Base-by-base conservation (phyloP, 2,329 filamentous ascomycete genomes). In the Penicillium brasilianum region DNA sequence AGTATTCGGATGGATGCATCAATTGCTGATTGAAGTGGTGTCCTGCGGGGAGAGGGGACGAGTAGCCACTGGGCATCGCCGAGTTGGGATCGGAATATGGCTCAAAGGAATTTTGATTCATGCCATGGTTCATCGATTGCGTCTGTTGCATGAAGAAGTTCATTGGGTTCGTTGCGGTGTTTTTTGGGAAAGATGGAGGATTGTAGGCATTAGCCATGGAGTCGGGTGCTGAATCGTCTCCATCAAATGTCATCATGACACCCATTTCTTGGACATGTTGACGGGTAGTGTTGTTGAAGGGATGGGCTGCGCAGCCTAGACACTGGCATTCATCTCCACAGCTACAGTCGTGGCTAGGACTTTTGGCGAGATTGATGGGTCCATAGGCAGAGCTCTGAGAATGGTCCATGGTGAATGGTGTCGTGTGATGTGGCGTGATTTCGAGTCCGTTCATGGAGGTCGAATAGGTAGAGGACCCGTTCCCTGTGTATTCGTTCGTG, bases 311-410 rank as follows among this genome's bases (percentile, higher is more conserved):
- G 67, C 80, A 82, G 16, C 78, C 80, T 32, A 82, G 64, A 63
- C 80, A 82, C 62, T 81, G 75, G 58, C 80, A 82, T 7, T 72
- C 72, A 52, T 81, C 76, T 22, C 80, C 80, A 62, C 80, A 82
- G 44, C 69, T 71, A 60, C 80, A 82, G 9, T 74, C 72, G 63
- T 77, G 72, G 13, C 64, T 69, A n/a, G 69, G 56, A 18, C 74
- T 69, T 10, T 61, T 59, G 5, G 51, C 52, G 11, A 66, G 20
- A 7, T 18, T 55, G 20, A 60, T 52, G 46, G 53, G 34, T 55
- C 39, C 34, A 52, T 37, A 34, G 55, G 59, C 55, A 63, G 64
- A 52, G 50, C 53, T 57, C 18, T 66, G 64, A 8, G 58, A 51
- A 20, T 59, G 57, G 32, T 30, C 41, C 30, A 55, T 34, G n/a